Evolutionary conservation across 2,329 filamentous ascomycete genomes (phyloP).

Genomic region (Trichoderma cornu-damae): DNA sequence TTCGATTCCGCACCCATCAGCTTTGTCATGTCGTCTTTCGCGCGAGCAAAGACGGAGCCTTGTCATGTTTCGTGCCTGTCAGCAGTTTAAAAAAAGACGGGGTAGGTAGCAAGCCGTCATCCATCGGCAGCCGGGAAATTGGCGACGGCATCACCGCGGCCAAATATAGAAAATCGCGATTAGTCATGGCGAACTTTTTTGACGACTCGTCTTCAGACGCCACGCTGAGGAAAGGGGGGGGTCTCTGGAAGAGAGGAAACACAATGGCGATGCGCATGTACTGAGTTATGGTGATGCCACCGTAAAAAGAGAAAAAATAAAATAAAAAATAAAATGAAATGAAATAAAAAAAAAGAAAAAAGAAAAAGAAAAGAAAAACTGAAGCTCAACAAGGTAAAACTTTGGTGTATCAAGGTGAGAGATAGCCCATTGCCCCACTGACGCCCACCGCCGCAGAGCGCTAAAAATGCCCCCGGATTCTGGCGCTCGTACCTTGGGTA

Average conservation of each 20-base stretch:
- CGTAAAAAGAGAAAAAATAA: too few relatives aligned
- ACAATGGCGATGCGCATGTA: neutral
- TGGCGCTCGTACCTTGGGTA: too few relatives aligned
- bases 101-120: neutral
- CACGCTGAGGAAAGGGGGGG: neutral
- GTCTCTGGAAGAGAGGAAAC: neutral
- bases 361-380: too few relatives aligned
- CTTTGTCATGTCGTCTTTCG: neutral
- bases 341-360: too few relatives aligned
- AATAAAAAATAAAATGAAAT: too few relatives aligned
- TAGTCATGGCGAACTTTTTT: neutral
- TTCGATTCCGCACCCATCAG: neutral
- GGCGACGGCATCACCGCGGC: neutral
- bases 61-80: neutral
- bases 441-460: neutral
- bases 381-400: too few relatives aligned
- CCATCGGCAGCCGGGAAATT: neutral
- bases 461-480: neutral
- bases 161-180: too few relatives aligned
- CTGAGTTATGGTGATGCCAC: neutral
- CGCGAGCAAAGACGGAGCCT: too few relatives aligned
- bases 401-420: neutral
- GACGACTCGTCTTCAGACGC: neutral
- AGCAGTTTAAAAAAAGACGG: too few relatives aligned
- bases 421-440: neutral